Evolutionary conservation across 306 rosid genomes (phyloP), one percentile per base, ranked within the genome.

Genomic region (Oemleria cerasiformis): DNA sequence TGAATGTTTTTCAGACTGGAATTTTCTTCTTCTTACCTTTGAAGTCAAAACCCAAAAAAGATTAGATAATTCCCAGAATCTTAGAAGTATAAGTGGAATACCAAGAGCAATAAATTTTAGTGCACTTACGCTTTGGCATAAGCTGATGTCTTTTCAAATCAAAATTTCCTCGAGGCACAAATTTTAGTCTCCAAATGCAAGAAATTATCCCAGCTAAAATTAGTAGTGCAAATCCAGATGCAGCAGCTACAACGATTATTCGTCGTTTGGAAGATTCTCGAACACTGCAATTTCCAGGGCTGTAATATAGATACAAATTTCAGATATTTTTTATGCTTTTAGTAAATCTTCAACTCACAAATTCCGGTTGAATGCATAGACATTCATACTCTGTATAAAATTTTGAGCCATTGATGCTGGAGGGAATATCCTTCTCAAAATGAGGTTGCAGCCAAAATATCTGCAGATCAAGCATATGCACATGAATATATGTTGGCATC

Each of bases 361-460:
- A 13, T 7, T 50, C 57, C 65, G 61, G 56, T 43, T 67, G 56
- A 45, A 25, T 68, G 59, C 51, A 72, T 58, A 74, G n/a, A n/a
- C 19, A 57, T 63, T 60, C 86, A 48, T 87, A 90, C 98, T 84
- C 96, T 67, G 89, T 90, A 23, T 49, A 60, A 70, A 68, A 53
- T 63, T 49, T 77, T 39, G 91, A 83, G 80, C 74, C 67, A 70
- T 80, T 86, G 79, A 85, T 77, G 49, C 76, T 72, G 47, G 86
- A 65, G 73, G 83, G 76, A 70, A 44, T 64, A 48, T 72, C 84
- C 55, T 83, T 72, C 5, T 67, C 79, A 76, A 86, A 45, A 6
- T 15, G 61, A 19, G 74, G 78, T 92, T 92, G 87, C 97, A 90
- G 62, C 96, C 85, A 55, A 83, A 82, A 76, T 85, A 78, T 76